Percentiles rank a stretch among this genome's conserved stretches.
phyloP scores from a whole-genome alignment of 441 rosid species.

The Populus hybrid region DNA sequence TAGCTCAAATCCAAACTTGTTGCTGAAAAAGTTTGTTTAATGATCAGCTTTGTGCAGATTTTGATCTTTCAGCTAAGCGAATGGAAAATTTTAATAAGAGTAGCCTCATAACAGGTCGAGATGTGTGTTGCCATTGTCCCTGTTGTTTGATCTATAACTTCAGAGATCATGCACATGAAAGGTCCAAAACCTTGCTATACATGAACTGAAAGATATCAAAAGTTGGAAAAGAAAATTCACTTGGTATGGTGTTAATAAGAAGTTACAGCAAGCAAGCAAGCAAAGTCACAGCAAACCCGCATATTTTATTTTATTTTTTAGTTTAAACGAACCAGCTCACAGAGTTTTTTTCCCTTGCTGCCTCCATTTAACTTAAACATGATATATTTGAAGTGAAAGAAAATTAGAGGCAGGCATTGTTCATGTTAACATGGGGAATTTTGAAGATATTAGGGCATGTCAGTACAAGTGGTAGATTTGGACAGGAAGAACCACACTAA shows the following conservation, averaged over 20 bases:
- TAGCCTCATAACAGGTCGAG: background rate
- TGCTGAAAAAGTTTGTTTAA: background rate
- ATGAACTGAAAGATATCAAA: background rate
- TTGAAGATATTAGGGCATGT: background rate
- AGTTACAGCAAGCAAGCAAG: background rate
- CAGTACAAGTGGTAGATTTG: background rate
- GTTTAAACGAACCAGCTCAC: too few species aligned
- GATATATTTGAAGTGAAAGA: too few species aligned
- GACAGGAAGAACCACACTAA: background rate
- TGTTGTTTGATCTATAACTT: background rate
- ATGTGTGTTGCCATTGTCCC: background rate
- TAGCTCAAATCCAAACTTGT: background rate
- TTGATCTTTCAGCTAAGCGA: background rate
- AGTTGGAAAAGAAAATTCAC: background rate
- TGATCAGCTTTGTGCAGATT: background rate
- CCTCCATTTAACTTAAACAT: too few species aligned
- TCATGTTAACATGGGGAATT: background rate
- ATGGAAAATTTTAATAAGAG: background rate
- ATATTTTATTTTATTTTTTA: too few species aligned
- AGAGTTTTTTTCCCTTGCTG: too few species aligned
- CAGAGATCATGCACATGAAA: background rate
- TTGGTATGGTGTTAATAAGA: background rate
- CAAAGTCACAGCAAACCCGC: background rate
- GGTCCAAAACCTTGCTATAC: background rate
- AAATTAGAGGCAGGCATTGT: too few species aligned